Base-by-base conservation (phyloP, 306 rosid genomes). In the Gleditsia sinensis region DNA sequence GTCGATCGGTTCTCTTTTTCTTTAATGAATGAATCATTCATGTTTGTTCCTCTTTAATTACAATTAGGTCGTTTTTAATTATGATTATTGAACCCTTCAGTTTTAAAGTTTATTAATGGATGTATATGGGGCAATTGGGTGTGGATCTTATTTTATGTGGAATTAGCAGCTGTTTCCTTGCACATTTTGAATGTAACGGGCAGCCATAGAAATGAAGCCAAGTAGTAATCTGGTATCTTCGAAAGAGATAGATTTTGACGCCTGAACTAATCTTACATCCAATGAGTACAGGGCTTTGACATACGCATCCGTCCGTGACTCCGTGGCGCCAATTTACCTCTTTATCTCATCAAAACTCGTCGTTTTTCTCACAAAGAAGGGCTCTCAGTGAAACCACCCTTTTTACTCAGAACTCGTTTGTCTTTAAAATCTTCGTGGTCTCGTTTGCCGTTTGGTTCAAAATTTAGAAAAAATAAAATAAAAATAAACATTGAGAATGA, bases 201-300 rank as follows among this genome's bases (percentile, higher is more conserved):
- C n/a, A n/a, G n/a, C n/a, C n/a, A n/a, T n/a, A n/a, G n/a, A 7
- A 69, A 69, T 42, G 54, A 3, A 40, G 14, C 63, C 34, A 61
- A 23, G 12, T 13, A 28, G 39, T 33, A 30, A 2, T 2, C 12
- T 57, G 9, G 27, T 57, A 21, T 1, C 17, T 16, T 2, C 40
- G 25, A 32, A 27, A 54, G 37, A 24, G 57, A 48, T 63, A 24
- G 84, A 83, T 71, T 71, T 71, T 75, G 84, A 83, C 79, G 3
- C 53, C 49, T 67, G 56, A 79, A 71, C 86, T 45, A 32, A 63
- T 55, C 3, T 13, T 7, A 36, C 8, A 51, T 46, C 19, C 8
- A 58, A 40, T 23, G 42, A 10, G 24, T 33, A 16, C 40, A 63
- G 28, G n/a, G 53, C 36, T 62, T 74, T 82, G 81, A 62, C 81